Percentiles rank a stretch among this genome's conserved stretches.
Conservation (phyloP, 331 rosid species). For the Malus hybrid region DNA sequence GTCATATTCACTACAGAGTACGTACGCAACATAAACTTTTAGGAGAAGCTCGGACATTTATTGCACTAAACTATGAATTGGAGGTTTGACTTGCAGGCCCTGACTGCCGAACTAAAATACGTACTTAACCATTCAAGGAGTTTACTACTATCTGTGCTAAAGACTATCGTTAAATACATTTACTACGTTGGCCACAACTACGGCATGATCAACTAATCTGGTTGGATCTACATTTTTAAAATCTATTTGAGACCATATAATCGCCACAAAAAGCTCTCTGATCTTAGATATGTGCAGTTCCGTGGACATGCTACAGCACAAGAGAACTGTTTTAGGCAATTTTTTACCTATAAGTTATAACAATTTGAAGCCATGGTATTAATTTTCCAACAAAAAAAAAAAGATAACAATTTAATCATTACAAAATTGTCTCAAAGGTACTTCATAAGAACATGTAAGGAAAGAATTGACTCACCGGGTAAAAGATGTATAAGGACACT, state of each 20-base stretch:
- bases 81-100: neutral
- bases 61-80: neutral
- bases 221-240: neutral
- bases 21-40: neutral
- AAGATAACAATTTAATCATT: too few relatives aligned
- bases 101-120: neutral
- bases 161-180: too few relatives aligned
- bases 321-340: too few relatives aligned
- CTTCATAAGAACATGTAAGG: neutral
- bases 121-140: too few relatives aligned
- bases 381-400: neutral
- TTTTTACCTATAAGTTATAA: too few relatives aligned
- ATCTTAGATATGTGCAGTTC: neutral
- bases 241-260: neutral
- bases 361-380: neutral
- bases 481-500: conserved; percentile 94
- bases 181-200: neutral
- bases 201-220: neutral
- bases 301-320: too few relatives aligned
- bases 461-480: conserved; percentile 51
- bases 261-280: neutral
- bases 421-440: neutral
- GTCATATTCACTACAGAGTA: neutral
- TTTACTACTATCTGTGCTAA: too few relatives aligned
- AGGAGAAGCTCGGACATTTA: neutral